A percentile compares a stretch with the other conserved stretches of the same genome.
phyloP scores from a whole-genome alignment of 371 early-diverging fungal species.

The Mucor irregularis region DNA sequence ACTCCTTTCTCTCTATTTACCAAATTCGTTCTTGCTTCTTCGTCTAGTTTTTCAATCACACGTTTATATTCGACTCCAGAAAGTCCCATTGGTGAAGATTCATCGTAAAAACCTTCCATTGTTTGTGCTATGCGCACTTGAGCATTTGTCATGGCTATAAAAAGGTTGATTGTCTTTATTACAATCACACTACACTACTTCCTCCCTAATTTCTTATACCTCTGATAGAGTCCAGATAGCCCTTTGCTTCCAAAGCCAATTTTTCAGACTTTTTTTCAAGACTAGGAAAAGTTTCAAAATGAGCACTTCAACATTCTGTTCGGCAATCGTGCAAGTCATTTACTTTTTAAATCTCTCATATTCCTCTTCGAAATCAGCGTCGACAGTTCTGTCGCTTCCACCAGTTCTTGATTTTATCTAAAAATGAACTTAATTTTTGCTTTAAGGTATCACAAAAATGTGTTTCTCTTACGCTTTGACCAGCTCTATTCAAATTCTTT shows the following conservation, averaged over 20 bases:
- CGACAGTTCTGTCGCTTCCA: constrained; percentile 75
- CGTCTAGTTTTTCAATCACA: constrained; percentile 78
- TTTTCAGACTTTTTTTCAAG: constrained; percentile 85
- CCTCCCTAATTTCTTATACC: constrained; percentile 45
- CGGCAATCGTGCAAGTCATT: constrained; percentile 7
- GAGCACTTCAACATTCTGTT: background rate
- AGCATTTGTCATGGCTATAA: constrained; percentile 75
- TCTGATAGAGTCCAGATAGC: constrained; percentile 85
- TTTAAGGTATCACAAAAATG: background rate
- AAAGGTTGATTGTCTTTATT: background rate
- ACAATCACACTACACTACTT: background rate
- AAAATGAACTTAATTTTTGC: background rate
- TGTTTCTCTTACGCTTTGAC: constrained; percentile 60
- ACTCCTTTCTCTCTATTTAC: constrained; percentile 30
- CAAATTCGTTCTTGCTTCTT: constrained; percentile 73
- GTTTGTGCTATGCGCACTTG: constrained; percentile 83
- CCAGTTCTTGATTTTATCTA: constrained; percentile 76
- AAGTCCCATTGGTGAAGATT: constrained; percentile 42
- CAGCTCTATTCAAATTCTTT: constrained; percentile 83
- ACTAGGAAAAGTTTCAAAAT: constrained; percentile 41
- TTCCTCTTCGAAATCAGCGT: constrained; percentile 87
- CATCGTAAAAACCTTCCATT: constrained; percentile 71
- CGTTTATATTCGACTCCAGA: constrained; percentile 70
- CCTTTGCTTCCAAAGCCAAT: constrained; percentile 90
- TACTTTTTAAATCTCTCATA: constrained; percentile 80